Base-by-base conservation (phyloP, 805 yeast species). In the Saccharomyces kudriavzevii region DNA sequence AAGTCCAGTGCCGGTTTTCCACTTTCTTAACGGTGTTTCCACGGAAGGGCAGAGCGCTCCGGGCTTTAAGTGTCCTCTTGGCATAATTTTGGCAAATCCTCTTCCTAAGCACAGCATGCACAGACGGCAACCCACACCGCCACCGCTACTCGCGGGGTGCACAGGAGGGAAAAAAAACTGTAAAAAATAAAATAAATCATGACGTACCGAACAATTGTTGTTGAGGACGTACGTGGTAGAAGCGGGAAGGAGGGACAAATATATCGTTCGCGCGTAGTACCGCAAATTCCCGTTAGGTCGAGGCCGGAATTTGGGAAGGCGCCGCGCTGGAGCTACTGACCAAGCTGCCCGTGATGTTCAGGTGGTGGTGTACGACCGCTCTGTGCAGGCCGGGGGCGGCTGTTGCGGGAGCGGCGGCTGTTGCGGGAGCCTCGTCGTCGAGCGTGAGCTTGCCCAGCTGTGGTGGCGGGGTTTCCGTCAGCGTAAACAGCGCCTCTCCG, bases 281-380 rank as follows among this genome's bases (percentile, higher is more conserved):
- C 14, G 35, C 35, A 30, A n/a, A 13, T 30, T 30, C 17, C 14
- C n/a, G 40, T 17, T 6, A 35, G 9, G 40, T 35, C 3, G 40
- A 35, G 9, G 40, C 40, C 22, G 10, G 40, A 6, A 35, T 5
- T 9, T 35, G 40, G n/a, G 40, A 35, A n/a, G 40, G n/a, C 9
- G 40, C 48, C 30, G 26, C 4, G 45, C 47, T n/a, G 31, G 55
- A 26, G n/a, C 54, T 40, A 20, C 57, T 46, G 2, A 54, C 54
- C 20, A 60, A 22, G 47, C 60, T 58, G 46, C 50, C 52, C 4
- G 60, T 57, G 6, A 60, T 54, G 14, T 57, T 59, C 49, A 60
- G 35, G 45, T 60, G 63, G 52, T 60, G 53, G 48, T 60, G 63
- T 9, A 58, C 45, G 13, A 53, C 54, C 5, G 48, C 45, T 26